Evolutionary conservation across 495 filamentous ascomycete genomes (phyloP).

Genomic region (Penicillium flavigenum): DNA sequence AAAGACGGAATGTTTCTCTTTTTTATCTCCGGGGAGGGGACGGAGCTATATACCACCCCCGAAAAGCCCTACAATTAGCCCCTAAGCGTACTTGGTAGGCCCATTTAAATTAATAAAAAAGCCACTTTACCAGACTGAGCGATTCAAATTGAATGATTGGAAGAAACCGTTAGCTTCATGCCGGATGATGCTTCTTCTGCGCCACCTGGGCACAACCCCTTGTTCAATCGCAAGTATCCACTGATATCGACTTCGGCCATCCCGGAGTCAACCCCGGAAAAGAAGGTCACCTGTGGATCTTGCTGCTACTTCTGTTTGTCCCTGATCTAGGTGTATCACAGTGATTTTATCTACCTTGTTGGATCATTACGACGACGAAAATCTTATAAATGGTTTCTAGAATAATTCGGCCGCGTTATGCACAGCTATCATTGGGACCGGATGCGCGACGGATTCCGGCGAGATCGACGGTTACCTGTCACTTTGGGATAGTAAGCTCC

Average conservation of each 20-base stretch:
- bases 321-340: not conserved
- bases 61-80: not conserved
- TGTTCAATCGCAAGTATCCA: slow-evolving; percentile 10
- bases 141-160: slow-evolving; percentile 1
- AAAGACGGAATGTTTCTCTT: not conserved
- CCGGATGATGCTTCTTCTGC: slow-evolving; percentile 18
- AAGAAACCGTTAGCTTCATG: not conserved
- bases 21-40: not conserved
- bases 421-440: slow-evolving; percentile 2
- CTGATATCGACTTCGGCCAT: slow-evolving; percentile 17
- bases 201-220: slow-evolving; percentile 9
- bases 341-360: not conserved
- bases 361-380: not conserved
- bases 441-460: slow-evolving; percentile 14
- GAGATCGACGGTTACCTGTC: slow-evolving; percentile 5
- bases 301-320: not conserved
- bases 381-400: not conserved
- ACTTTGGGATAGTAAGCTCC: not conserved
- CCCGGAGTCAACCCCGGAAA: slow-evolving; percentile 16
- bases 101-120: not conserved
- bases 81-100: not conserved
- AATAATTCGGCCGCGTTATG: not conserved
- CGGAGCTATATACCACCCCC: not conserved
- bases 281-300: slow-evolving; percentile 5
- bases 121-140: not conserved